Evolutionary conservation across 139 green algal species (phyloP).

Genomic region (Tetraselmis chui): DNA sequence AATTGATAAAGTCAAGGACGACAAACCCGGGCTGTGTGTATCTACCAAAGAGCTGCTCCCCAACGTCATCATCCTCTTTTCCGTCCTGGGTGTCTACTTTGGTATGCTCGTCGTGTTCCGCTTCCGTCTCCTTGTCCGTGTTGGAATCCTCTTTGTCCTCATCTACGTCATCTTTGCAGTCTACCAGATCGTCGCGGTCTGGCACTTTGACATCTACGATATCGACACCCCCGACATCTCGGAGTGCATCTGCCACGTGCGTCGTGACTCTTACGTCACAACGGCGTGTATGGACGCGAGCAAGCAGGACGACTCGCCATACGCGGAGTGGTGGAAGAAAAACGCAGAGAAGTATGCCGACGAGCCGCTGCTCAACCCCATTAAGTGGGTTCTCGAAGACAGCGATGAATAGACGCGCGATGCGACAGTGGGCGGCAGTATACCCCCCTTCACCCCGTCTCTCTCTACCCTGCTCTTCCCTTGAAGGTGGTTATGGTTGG

Average conservation of each 20-base stretch:
- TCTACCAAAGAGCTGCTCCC: conserved; percentile 20
- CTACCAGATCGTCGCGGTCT: neutral
- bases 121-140: neutral
- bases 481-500: too few relatives aligned
- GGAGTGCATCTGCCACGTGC: neutral
- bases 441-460: too few relatives aligned
- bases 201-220: neutral
- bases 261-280: neutral
- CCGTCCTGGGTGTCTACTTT: conserved; percentile 12
- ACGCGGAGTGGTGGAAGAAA: neutral
- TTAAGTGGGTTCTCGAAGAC: neutral
- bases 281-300: neutral
- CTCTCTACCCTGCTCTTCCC: too few relatives aligned
- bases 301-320: neutral
- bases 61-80: conserved; percentile 32
- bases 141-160: neutral
- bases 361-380: neutral
- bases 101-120: neutral
- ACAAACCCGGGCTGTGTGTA: conserved; percentile 1
- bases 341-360: neutral
- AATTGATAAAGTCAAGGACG: neutral
- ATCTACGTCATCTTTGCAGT: neutral
- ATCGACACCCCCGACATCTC: neutral
- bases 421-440: too few relatives aligned
- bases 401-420: neutral